Base-by-base conservation (phyloP, 371 early-diverging fungal species). In the Zancudomyces culisetae region DNA sequence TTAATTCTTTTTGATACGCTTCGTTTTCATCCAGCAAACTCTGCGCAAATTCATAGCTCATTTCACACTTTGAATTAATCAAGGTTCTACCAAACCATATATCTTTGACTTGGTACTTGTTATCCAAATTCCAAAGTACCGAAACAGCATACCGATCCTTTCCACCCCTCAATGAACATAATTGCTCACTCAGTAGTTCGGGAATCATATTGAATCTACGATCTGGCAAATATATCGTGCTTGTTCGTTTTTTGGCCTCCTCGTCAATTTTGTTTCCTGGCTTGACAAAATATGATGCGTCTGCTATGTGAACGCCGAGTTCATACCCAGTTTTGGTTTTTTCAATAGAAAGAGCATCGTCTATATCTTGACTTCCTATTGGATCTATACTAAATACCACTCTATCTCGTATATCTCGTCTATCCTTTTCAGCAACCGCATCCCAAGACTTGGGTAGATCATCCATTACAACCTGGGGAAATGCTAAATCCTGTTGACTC, bases 151-250 rank as follows among this genome's bases (percentile, higher is more conserved):
- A 79, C 13, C 91, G 77, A 54, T 80, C 83, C 1, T 81, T 78
- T 26, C 77, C 74, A n/a, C 79, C 78, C 24, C 87, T 80, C 42
- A 91, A 64, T 18, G 84, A 84, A 61, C 90, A 92, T 0, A 90
- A 68, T 24, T 83, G 73, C 63, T 90, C 90, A 64, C 93, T 87
- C 24, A 97, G 72, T 1, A 90, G 74, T n/a, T 81, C 74, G 0
- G 99, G 99, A 6, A 98, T 71, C 99, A 98, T 98, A 54, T 96
- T 96, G 59, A 98, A 90, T 19, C 91, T 77, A 30, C 85, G 72
- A 61, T 87, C 85, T 1, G 83, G 81, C 22, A 98, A 67, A 66
- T 98, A 98, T 1, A 93, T 85, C 0, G 97, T 94, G 2, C 96
- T 97, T 3, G 88, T 87, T 51, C 97, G 76, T 19, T 83, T 70